Base-by-base conservation (phyloP, 352 stramenopile species). In the Phytophthora citrophthora region DNA sequence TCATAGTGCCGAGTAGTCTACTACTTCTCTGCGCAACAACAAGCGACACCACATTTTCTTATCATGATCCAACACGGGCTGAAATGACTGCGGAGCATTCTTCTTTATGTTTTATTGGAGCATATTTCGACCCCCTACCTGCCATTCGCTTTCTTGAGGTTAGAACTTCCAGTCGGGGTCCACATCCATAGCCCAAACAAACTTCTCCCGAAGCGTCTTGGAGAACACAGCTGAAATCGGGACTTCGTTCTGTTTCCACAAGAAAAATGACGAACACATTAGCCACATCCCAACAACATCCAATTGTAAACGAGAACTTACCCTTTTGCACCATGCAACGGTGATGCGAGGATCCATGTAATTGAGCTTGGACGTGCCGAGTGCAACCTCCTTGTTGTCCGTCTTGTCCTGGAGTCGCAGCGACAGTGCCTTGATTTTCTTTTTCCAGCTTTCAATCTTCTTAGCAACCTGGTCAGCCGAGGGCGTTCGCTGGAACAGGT, bases 281-380 rank as follows among this genome's bases (percentile, higher is more conserved):
- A 65, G 18, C 16, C 20, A 64, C 34, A 43, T 18, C 56, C 15
- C 20, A 23, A 49, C 9, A 32, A 11, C 20, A 46, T 13, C 5
- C 23, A 66, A 24, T 20, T 5, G 11, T 6, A 96, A 77, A 63
- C 86, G 54, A 94, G 69, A 39, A 98, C 98, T 44, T 95, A 98
- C 71, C 59, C 96, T 81, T 77, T 99, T 99, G 85, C 97, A 99
- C 96, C 97, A 99, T 38, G 98, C 98, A 45, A 99, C 97, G 16
- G 95, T 98, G 72, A 99, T 99, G 55, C 98, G 92, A 18, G 98
- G 98, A 79, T 99, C 98, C 97, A 99, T 99, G 77, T 99, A 99
- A 73, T 99, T 99, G 75, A 99, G 97, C 86, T 99, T 99, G 63
- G 96, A 99, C 62, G 98, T 99, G 69, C 97, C 96, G 10, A 99